These are phyloP conservation scores for Agapanthus africanus DNA, from an alignment of 106 monocot genomes.

Conservation along the genomic window DNA sequence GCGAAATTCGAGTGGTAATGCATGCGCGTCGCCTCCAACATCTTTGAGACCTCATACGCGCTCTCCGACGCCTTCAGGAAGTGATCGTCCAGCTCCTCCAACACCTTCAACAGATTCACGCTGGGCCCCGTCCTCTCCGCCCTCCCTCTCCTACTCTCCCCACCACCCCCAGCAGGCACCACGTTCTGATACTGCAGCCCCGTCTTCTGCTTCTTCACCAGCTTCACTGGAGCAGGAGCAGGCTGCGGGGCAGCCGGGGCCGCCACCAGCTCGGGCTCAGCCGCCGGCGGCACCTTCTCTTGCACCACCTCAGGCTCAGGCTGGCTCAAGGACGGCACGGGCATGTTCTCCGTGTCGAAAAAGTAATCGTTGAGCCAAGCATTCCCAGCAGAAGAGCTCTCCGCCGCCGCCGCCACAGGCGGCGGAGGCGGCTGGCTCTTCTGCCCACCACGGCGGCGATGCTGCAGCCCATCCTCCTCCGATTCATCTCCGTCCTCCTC, in stretches of 20 bases:
- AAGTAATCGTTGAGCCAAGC: slow-evolving; percentile 38
- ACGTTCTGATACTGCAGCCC: slow-evolving; percentile 34
- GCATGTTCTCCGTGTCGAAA: slow-evolving; percentile 35
- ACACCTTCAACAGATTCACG: slow-evolving; percentile 37
- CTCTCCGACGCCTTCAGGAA: slow-evolving; percentile 74
- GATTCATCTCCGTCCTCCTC: slow-evolving; percentile 27
- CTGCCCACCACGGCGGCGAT: not conserved
- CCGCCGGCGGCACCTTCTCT: slow-evolving; percentile 9
- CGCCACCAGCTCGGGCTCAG: slow-evolving; percentile 4
- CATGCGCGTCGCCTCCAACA: slow-evolving; percentile 76
- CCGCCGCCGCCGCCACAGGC: slow-evolving; percentile 7
- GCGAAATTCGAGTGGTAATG: slow-evolving; percentile 95
- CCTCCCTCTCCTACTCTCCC: slow-evolving; percentile 25
- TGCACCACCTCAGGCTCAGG: slow-evolving; percentile 18
- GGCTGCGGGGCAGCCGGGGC: not conserved
- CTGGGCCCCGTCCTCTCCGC: slow-evolving; percentile 7
- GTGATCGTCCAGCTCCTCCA: slow-evolving; percentile 64
- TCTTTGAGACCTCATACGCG: slow-evolving; percentile 59
- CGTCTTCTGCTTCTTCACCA: slow-evolving; percentile 22
- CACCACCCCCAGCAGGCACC: slow-evolving; percentile 13
- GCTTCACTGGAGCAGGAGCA: slow-evolving; percentile 5
- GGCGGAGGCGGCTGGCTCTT: slow-evolving; percentile 9
- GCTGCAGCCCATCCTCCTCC: not conserved
- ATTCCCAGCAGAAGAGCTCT: not conserved
- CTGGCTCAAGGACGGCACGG: slow-evolving; percentile 25